phyloP scores from a whole-genome alignment of 2,329 filamentous ascomycete genomes.

The Aspergillus texensis region DNA sequence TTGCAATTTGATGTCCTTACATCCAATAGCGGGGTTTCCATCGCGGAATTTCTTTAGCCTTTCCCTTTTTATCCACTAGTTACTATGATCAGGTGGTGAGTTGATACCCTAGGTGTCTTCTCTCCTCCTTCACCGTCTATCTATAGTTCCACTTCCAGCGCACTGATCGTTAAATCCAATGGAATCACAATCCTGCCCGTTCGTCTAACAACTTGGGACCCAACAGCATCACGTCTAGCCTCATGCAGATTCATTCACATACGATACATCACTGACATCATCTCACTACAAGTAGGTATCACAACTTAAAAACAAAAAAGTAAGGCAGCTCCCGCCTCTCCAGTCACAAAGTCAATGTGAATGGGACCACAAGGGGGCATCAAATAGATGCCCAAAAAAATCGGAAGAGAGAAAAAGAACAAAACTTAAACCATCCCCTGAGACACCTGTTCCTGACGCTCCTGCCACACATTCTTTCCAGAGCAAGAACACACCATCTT shows the following conservation, averaged over 20 bases:
- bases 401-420: background rate
- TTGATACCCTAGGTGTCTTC: background rate
- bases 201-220: background rate
- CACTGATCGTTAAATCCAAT: background rate
- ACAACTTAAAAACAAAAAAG: background rate
- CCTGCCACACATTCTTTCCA: slow-evolving; percentile 97
- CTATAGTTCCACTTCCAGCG: background rate
- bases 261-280: background rate
- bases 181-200: background rate
- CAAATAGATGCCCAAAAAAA: background rate
- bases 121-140: background rate
- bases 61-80: background rate
- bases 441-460: slow-evolving; percentile 83
- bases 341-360: background rate
- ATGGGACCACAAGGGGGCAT: background rate
- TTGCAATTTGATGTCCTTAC: slow-evolving; percentile 1
- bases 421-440: slow-evolving; percentile 78
- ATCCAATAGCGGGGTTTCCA: background rate
- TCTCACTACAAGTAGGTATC: background rate
- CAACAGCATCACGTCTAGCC: background rate
- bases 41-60: background rate
- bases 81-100: background rate
- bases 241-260: background rate
- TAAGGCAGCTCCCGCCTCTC: background rate
- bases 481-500: slow-evolving; percentile 98